These are phyloP conservation scores for Colletotrichum destructivum DNA, from an alignment of 2,329 filamentous ascomycete genomes.

Conservation along the genomic window DNA sequence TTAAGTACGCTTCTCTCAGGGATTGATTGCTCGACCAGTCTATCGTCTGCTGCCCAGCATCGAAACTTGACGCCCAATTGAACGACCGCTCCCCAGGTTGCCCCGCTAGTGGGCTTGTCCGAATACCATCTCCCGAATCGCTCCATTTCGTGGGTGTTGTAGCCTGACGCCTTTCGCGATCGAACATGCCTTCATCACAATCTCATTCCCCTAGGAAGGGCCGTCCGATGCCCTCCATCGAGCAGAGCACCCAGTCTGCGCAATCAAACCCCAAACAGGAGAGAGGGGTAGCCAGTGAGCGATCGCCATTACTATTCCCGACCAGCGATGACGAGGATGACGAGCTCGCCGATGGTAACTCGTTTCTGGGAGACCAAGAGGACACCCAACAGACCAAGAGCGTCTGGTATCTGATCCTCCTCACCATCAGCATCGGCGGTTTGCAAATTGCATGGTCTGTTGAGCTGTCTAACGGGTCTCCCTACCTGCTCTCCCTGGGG, in stretches of 20 bases:
- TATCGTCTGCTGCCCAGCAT: conserved; percentile 1
- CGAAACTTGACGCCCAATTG: conserved; percentile 19
- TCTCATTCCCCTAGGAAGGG: conserved; percentile 34
- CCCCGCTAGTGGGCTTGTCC: conserved; percentile 37
- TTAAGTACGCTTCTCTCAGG: conserved; percentile 14
- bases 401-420: conserved; percentile 85
- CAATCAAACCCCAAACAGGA: conserved; percentile 25
- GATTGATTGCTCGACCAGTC: conserved; percentile 1
- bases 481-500: conserved; percentile 84
- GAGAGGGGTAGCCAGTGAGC: conserved; percentile 26
- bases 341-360: conserved; percentile 26
- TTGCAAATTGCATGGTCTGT: conserved; percentile 97
- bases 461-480: conserved; percentile 93
- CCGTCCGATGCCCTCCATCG: conserved; percentile 35
- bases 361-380: conserved; percentile 34
- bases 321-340: conserved; percentile 32
- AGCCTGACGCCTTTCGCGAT: background rate
- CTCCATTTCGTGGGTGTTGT: background rate
- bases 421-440: conserved; percentile 90
- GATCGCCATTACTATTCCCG: conserved; percentile 38
- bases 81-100: conserved; percentile 22
- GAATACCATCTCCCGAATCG: conserved; percentile 22
- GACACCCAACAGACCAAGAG: conserved; percentile 78
- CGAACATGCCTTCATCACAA: conserved; percentile 34
- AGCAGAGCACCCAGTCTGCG: conserved; percentile 29